A percentile compares a stretch with the other conserved stretches of the same genome.
phyloP scores from a whole-genome alignment of 352 stramenopile genomes.

The Thraustochytrium striatum region DNA sequence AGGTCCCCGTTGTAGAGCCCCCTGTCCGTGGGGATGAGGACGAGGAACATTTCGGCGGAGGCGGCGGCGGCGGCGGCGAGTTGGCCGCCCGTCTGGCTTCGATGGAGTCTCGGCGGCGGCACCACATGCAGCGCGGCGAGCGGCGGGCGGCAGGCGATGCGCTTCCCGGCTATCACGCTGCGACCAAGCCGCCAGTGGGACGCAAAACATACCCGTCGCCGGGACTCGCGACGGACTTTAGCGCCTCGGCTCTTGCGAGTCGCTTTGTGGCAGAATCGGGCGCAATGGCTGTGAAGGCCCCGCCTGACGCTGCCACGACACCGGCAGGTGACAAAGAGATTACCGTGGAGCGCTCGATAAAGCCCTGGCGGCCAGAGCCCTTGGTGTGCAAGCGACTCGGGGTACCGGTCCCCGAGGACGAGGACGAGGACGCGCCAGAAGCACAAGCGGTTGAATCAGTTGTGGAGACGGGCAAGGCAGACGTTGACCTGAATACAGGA shows the following conservation, averaged over 20 bases:
- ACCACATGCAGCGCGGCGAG: not conserved
- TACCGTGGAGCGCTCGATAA: not conserved
- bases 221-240: not conserved
- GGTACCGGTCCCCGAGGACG: not conserved
- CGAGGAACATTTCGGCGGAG: not conserved
- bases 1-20: not conserved
- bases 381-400: slow-evolving; percentile 29
- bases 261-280: not conserved
- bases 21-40: not conserved
- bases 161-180: not conserved
- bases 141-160: not conserved
- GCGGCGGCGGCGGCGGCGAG: not conserved
- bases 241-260: not conserved
- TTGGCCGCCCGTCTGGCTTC: not conserved
- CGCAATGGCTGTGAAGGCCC: not conserved
- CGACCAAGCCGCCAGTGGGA: not conserved
- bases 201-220: not conserved
- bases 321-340: not conserved
- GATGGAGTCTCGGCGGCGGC: not conserved
- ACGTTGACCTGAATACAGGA: not conserved
- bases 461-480: not conserved
- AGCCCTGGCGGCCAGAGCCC: slow-evolving; percentile 10
- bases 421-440: not conserved
- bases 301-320: not conserved
- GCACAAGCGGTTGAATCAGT: not conserved